A percentile compares a stretch with the other conserved stretches of the same genome.
phyloP scores from a whole-genome alignment of 2,329 filamentous ascomycete species.

The Stagonosporopsis chrysanthemi region DNA sequence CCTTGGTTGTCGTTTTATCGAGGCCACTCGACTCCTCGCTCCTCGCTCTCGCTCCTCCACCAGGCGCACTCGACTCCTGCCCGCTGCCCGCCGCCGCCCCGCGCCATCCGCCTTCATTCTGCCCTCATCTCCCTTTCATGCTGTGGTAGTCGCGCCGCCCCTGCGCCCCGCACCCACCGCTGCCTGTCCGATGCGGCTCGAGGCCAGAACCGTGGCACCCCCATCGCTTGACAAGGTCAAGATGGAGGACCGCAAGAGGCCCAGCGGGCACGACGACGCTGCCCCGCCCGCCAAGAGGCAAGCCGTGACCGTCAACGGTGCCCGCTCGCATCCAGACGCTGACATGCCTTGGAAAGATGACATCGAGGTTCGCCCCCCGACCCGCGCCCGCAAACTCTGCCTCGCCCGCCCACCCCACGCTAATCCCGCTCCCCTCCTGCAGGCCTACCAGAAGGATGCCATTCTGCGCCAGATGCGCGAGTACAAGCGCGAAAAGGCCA shows the following conservation, averaged over 20 bases:
- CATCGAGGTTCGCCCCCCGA: constrained; percentile 70
- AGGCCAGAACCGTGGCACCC: constrained; percentile 75
- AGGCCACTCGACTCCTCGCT: too few species aligned
- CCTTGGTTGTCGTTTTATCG: too few species aligned
- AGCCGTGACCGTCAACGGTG: constrained; percentile 76
- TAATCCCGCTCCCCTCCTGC: constrained; percentile 41
- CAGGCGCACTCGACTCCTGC: background rate
- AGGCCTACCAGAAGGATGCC: constrained; percentile 95
- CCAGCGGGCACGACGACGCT: constrained; percentile 78
- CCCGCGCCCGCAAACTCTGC: constrained; percentile 20
- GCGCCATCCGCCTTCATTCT: constrained; percentile 36
- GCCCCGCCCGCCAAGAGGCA: constrained; percentile 92
- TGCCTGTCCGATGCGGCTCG: constrained; percentile 81
- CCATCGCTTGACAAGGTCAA: constrained; percentile 82
- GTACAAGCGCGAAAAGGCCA: constrained; percentile 88
- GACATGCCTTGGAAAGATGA: constrained; percentile 76
- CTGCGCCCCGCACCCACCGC: constrained; percentile 28
- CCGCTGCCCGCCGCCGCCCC: background rate
- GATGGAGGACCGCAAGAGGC: constrained; percentile 99
- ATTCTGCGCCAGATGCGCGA: constrained; percentile 98
- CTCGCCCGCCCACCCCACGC: constrained; percentile 32
- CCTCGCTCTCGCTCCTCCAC: too few species aligned
- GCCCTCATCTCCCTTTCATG: constrained; percentile 19
- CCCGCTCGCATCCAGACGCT: constrained; percentile 68
- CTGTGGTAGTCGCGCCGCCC: constrained; percentile 10